Percentiles rank a stretch among this genome's conserved stretches.
phyloP scores from a whole-genome alignment of 441 rosid species.

The Erodium trifolium region DNA sequence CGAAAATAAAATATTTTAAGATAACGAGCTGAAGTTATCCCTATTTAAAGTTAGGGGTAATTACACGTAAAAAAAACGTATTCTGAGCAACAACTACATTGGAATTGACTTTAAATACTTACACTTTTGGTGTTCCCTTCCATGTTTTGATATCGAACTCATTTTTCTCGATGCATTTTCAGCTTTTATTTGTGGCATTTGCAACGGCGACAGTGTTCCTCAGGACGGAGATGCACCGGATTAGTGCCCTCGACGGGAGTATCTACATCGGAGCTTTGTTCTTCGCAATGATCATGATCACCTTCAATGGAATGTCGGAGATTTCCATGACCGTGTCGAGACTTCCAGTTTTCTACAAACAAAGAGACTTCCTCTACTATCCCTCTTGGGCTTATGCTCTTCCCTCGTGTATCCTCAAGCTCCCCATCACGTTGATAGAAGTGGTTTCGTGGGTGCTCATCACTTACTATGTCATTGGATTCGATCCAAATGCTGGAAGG shows the following conservation, averaged over 20 bases:
- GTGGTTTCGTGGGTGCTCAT: conserved; percentile 53
- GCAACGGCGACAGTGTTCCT: conserved; percentile 50
- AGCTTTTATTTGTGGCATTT: conserved; percentile 46
- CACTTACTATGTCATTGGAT: conserved; percentile 68
- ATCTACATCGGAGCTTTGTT: conserved; percentile 58
- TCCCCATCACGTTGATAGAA: conserved; percentile 51
- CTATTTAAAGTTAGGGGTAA: too few relatives aligned
- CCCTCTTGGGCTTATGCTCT: conserved; percentile 69
- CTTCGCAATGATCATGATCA: conserved; percentile 35
- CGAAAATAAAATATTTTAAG: too few relatives aligned
- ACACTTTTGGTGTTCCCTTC: not conserved
- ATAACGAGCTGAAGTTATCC: too few relatives aligned
- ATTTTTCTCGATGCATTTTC: conserved; percentile 9
- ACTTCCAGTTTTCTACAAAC: conserved; percentile 85
- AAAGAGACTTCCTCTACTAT: conserved; percentile 59
- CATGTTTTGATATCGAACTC: not conserved
- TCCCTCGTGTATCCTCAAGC: conserved; percentile 68
- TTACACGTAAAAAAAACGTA: too few relatives aligned
- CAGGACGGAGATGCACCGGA: conserved; percentile 49
- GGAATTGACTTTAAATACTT: not conserved
- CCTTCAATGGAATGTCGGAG: conserved; percentile 67
- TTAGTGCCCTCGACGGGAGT: conserved; percentile 37
- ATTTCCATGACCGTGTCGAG: conserved; percentile 61
- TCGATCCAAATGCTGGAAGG: conserved; percentile 61
- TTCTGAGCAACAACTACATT: too few relatives aligned